Percentiles rank a stretch among this genome's conserved stretches.
Evolutionary conservation across 768 basidiomycete genomes (phyloP).

Genomic region (Pulveroboletus sp.): DNA sequence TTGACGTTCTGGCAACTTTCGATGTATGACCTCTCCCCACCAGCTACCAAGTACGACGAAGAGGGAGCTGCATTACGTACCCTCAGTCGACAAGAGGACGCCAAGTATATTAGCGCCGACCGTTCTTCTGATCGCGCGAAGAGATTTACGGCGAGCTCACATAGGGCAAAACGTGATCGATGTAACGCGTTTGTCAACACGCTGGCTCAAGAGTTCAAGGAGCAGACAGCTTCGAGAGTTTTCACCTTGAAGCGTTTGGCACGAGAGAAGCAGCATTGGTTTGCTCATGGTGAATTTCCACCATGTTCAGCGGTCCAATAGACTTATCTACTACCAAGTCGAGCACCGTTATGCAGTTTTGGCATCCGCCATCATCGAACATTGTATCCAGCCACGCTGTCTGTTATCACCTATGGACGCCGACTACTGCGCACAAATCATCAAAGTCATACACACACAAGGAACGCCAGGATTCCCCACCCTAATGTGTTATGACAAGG

Average conservation of each 20-base stretch:
- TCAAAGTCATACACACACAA: conserved; percentile 79
- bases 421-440: conserved; percentile 87
- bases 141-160: conserved; percentile 50
- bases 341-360: conserved; percentile 41
- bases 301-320: not conserved
- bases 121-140: conserved; percentile 63
- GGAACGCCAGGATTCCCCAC: conserved; percentile 91
- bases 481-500: conserved; percentile 79
- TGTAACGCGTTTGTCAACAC: conserved; percentile 56
- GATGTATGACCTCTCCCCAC: conserved; percentile 82
- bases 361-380: conserved; percentile 67
- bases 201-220: conserved; percentile 66
- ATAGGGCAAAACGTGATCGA: conserved; percentile 61
- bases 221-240: conserved; percentile 64
- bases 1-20: conserved; percentile 96
- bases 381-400: conserved; percentile 90
- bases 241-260: conserved; percentile 74
- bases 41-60: conserved; percentile 72
- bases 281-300: conserved; percentile 49
- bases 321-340: conserved; percentile 18
- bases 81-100: conserved; percentile 65
- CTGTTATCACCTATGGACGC: conserved; percentile 97
- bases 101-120: conserved; percentile 58
- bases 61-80: conserved; percentile 58
- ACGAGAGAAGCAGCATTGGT: conserved; percentile 81